Evolutionary conservation across 345 rosid genomes (phyloP), one percentile per base, ranked within the genome.

Genomic region (Cochlearia excelsa): DNA sequence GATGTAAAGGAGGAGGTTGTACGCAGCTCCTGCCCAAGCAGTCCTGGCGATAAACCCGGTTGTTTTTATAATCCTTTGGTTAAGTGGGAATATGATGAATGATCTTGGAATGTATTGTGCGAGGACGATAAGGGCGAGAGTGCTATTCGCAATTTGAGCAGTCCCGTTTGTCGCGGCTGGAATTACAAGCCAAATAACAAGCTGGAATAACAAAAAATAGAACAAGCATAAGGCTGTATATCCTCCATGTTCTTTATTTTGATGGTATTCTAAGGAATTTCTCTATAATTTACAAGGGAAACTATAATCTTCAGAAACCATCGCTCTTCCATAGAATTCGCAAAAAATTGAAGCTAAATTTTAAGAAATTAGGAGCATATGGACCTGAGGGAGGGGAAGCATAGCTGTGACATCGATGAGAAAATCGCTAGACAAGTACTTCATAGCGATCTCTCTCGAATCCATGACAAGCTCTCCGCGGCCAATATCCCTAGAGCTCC

Each of bases 381-480:
- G 5, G 30, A 77, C 91, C 84, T 90, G 97, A 43, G 95, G 96
- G 49, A 92, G 82, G 0, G 96, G 95, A 59, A 91, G 85, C 34
- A 83, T 69, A 30, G 96, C 96, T 2, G 96, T 90, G 0, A 88
- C 72, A 74, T 91, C 96, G 27, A 88, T 68, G 27, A 83, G 47
- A 33, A 92, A 88, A 77, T 93, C 97, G 1, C 81, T 54, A 73
- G 60, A 79, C 54, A 93, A 63, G 61, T 89, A 93, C 37, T 84
- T 76, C 68, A 28, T 66, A 7, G 94, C 79, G 48, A 89, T 93
- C 79, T 83, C 84, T 55, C 47, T 70, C 0, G 90, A 63, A 59
- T 89, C 99, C 94, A 75, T 89, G 16, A 85, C 97, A 2, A 93
- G 84, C 67, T 89, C 99, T 3, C 97, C 96, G 0, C 86, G 79